phyloP scores from a whole-genome alignment of 208 protist species.

The Acanthamoeba royreba region DNA sequence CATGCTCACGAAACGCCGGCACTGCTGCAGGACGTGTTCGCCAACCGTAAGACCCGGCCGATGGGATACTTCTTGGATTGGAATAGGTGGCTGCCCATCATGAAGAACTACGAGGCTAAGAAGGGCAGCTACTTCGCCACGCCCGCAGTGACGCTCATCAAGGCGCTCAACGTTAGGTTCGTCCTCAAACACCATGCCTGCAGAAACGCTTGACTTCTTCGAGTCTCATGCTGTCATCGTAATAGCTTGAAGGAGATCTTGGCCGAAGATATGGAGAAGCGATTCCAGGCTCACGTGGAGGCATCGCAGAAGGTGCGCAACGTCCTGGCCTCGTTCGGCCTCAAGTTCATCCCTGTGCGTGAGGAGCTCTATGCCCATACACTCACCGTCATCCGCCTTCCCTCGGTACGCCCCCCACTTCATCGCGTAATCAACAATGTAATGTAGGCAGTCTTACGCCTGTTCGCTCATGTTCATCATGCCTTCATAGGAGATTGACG shows the following conservation, averaged over 20 bases:
- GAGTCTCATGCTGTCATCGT: neutral
- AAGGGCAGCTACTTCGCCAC: constrained; percentile 53
- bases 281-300: constrained; percentile 4
- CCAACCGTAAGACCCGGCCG: neutral
- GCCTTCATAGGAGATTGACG: neutral
- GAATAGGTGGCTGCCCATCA: constrained; percentile 52
- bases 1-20: neutral
- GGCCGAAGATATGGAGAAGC: constrained; percentile 18
- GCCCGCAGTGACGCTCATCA: constrained; percentile 45
- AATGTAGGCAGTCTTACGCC: neutral
- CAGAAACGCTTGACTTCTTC: neutral
- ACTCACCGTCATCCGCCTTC: constrained; percentile 33
- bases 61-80: constrained; percentile 15
- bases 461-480: neutral
- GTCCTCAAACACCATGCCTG: neutral
- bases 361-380: constrained; percentile 20
- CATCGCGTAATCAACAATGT: neutral
- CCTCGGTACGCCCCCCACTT: neutral
- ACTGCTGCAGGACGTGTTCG: neutral
- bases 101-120: constrained; percentile 44
- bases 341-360: constrained; percentile 15
- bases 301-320: neutral
- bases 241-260: neutral
- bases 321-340: neutral
- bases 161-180: neutral